Evolutionary conservation across 163 green algal genomes (phyloP).

Genomic region (Volvox carteri): DNA sequence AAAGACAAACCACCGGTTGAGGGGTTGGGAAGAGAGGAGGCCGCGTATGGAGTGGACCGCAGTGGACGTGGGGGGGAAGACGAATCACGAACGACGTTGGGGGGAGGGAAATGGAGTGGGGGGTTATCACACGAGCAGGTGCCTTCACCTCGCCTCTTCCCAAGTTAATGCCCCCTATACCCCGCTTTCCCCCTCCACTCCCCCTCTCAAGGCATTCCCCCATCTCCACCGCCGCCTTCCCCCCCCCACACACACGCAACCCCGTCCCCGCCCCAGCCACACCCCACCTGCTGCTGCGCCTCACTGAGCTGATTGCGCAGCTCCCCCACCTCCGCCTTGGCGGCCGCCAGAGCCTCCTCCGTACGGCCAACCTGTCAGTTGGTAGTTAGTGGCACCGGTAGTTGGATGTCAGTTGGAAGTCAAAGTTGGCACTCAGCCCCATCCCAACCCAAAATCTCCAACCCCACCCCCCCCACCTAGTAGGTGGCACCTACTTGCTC

Average conservation of each 20-base stretch:
- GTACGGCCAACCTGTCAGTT: background rate
- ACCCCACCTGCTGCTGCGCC: slow-evolving; percentile 36
- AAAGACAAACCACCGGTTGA: too few relatives aligned
- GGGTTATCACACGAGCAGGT: too few relatives aligned
- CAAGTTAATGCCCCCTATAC: background rate
- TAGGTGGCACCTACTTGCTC: slow-evolving; percentile 39
- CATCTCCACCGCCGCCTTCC: background rate
- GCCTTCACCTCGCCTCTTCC: background rate
- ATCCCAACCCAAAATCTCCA: too few relatives aligned
- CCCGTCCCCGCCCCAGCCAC: background rate
- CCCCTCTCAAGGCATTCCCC: background rate
- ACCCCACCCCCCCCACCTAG: background rate
- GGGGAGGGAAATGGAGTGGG: too few relatives aligned
- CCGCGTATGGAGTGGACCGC: too few relatives aligned
- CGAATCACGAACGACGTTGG: too few relatives aligned
- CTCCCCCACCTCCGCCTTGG: background rate
- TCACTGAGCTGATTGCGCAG: background rate
- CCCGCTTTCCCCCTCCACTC: background rate
- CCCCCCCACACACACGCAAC: background rate
- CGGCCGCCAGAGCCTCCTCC: slow-evolving; percentile 17
- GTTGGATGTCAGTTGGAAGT: too few relatives aligned
- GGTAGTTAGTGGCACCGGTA: too few relatives aligned
- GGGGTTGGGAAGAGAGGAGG: too few relatives aligned
- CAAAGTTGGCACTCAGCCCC: too few relatives aligned
- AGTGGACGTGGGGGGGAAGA: too few relatives aligned